Evolutionary conservation across 495 filamentous ascomycete genomes (phyloP).

Genomic region (Aspergillus bridgeri): DNA sequence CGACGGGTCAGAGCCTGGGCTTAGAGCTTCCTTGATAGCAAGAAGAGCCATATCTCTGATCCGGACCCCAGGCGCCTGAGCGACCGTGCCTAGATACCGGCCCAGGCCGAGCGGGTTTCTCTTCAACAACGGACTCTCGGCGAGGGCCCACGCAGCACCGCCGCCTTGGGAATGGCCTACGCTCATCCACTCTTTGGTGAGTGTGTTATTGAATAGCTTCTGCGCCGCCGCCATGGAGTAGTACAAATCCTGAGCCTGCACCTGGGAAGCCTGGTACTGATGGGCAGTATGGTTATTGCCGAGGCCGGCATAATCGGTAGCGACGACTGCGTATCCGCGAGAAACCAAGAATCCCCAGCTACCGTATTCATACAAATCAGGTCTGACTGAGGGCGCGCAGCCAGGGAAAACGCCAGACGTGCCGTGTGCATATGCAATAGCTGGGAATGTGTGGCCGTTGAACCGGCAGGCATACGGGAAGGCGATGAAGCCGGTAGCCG

Average conservation of each 20-base stretch:
- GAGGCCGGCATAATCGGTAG: slow-evolving; percentile 50
- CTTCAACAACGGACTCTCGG: slow-evolving; percentile 29
- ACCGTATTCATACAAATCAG: slow-evolving; percentile 37
- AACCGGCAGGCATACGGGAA: slow-evolving; percentile 34
- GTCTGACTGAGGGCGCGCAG: slow-evolving; percentile 35
- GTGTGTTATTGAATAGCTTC: slow-evolving; percentile 29
- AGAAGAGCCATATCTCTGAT: not conserved
- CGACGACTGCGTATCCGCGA: slow-evolving; percentile 48
- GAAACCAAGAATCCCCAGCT: slow-evolving; percentile 35
- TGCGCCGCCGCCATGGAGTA: slow-evolving; percentile 43
- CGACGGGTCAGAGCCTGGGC: not conserved
- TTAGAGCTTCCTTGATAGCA: no score
- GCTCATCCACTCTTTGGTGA: slow-evolving; percentile 34
- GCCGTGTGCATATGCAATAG: slow-evolving; percentile 46
- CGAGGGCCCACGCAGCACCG: slow-evolving; percentile 39
- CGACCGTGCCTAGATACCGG: slow-evolving; percentile 43
- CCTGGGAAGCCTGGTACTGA: slow-evolving; percentile 30
- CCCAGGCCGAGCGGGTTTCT: not conserved
- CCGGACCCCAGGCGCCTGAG: slow-evolving; percentile 31
- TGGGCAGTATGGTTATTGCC: slow-evolving; percentile 40
- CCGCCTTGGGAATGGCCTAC: slow-evolving; percentile 51
- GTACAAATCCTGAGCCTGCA: slow-evolving; percentile 40
- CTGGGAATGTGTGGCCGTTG: slow-evolving; percentile 15
- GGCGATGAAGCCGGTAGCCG: slow-evolving; percentile 45
- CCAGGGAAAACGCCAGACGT: slow-evolving; percentile 39